These are phyloP conservation scores for Trichophyton simii DNA, from an alignment of 2,329 filamentous ascomycete species.

Conservation along the genomic window DNA sequence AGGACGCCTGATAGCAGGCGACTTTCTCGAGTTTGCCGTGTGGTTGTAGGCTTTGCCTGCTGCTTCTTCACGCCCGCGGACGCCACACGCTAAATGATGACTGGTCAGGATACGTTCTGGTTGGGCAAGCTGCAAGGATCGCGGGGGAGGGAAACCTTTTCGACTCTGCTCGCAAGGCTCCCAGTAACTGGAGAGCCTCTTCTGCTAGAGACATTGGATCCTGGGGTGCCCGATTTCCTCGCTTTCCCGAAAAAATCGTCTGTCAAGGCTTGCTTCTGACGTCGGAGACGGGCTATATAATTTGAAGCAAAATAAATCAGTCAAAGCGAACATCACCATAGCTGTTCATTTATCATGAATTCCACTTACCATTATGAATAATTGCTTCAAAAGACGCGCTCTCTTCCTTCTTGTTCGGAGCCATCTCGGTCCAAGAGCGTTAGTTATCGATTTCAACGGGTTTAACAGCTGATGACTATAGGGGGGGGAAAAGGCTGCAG, in stretches of 20 bases:
- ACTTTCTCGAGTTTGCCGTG: constrained; percentile 7
- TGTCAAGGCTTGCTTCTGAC: constrained; percentile 45
- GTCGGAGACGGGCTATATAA: constrained; percentile 38
- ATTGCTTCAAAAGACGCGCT: constrained; percentile 39
- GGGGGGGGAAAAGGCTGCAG: not conserved
- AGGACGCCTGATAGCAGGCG: constrained; percentile 7
- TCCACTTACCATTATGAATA: constrained; percentile 37
- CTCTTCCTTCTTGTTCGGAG: constrained; percentile 23
- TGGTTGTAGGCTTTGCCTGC: not conserved
- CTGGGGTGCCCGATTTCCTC: constrained; percentile 38
- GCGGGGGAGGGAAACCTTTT: constrained; percentile 35
- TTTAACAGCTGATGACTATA: not conserved
- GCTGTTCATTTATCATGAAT: constrained; percentile 6
- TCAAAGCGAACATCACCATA: not conserved
- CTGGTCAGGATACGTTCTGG: not conserved
- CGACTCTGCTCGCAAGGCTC: constrained; percentile 47
- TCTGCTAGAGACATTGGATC: constrained; percentile 23
- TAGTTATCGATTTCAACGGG: too few species aligned
- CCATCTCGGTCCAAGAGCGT: constrained; percentile 2
- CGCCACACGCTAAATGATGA: constrained; percentile 8
- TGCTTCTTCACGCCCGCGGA: constrained; percentile 4
- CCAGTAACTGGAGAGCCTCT: constrained; percentile 33
- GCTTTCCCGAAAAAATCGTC: constrained; percentile 47
- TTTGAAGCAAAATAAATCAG: not conserved
- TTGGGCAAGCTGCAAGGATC: not conserved